Evolutionary conservation across 140 eudicot species (phyloP).

Genomic region (Eryngium alpinum): DNA sequence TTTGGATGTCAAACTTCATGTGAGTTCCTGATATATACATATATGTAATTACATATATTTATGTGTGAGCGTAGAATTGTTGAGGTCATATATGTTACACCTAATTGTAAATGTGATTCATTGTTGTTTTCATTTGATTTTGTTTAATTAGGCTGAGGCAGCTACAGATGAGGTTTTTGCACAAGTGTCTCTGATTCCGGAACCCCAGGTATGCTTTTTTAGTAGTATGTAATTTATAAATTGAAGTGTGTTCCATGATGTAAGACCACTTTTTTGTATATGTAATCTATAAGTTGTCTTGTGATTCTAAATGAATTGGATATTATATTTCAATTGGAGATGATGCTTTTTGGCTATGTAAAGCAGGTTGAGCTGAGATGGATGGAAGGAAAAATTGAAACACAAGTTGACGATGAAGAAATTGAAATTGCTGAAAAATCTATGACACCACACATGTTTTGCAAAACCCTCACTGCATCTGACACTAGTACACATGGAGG

Average conservation of each 20-base stretch:
- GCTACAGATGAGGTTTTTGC: slow-evolving; percentile 87
- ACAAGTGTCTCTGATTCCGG: slow-evolving; percentile 73
- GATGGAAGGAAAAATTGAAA: slow-evolving; percentile 53
- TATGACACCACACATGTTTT: slow-evolving; percentile 94
- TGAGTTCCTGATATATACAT: slow-evolving; percentile 20
- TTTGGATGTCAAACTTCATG: slow-evolving; percentile 84
- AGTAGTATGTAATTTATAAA: not conserved
- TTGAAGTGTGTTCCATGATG: not conserved
- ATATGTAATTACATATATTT: not conserved
- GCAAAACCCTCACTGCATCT: slow-evolving; percentile 95
- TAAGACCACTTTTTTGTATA: too few relatives aligned
- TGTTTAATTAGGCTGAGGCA: slow-evolving; percentile 55
- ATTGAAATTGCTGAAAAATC: slow-evolving; percentile 42
- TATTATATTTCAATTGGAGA: not conserved
- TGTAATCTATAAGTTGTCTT: not conserved
- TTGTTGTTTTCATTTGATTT: not conserved
- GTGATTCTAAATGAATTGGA: not conserved
- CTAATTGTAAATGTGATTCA: not conserved
- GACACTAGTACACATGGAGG: slow-evolving; percentile 99
- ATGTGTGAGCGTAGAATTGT: not conserved
- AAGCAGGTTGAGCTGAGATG: slow-evolving; percentile 67
- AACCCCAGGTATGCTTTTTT: slow-evolving; percentile 46
- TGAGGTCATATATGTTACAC: not conserved
- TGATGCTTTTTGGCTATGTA: not conserved
- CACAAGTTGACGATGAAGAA: slow-evolving; percentile 50